Conservation (phyloP, 1,139 yeast species). For the Pichia kudriavzevii region DNA sequence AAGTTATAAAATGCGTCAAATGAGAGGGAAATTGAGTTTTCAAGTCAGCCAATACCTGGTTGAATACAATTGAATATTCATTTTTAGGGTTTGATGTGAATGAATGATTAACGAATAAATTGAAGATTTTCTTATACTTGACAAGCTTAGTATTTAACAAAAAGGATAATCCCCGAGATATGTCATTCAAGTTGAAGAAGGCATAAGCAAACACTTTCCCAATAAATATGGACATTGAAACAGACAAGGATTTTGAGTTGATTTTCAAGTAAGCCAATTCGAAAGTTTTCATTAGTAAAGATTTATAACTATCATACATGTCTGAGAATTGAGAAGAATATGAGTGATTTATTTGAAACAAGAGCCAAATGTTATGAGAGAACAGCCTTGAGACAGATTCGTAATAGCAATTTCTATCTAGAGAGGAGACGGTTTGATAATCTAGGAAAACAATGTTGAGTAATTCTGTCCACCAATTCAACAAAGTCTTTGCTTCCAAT, state of each 20-base stretch:
- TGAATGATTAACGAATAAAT: conserved; percentile 15
- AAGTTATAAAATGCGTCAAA: conserved; percentile 33
- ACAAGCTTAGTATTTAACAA: conserved; percentile 46
- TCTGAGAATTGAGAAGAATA: conserved; percentile 9
- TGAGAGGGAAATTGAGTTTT: conserved; percentile 32
- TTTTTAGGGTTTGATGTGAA: conserved; percentile 3
- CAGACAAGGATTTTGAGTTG: conserved; percentile 46
- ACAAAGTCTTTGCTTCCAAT: conserved; percentile 25
- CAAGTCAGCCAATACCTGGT: conserved; percentile 15
- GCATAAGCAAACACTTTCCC: conserved; percentile 73
- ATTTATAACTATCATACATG: conserved; percentile 25
- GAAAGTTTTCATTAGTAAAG: conserved; percentile 44
- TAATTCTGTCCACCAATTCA: conserved; percentile 65
- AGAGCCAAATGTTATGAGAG: conserved; percentile 58
- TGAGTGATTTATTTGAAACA: conserved; percentile 15
- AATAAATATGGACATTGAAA: conserved; percentile 62
- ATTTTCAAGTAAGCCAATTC: conserved; percentile 48
- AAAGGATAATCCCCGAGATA: conserved; percentile 55
- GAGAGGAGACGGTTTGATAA: conserved; percentile 32
- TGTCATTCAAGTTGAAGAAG: conserved; percentile 53
- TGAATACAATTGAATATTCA: conserved; percentile 2
- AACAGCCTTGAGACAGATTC: conserved; percentile 67
- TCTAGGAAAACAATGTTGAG: conserved; percentile 34
- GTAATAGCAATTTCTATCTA: conserved; percentile 62
- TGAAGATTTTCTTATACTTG: conserved; percentile 28